These are phyloP conservation scores for Castanopsis chinensis DNA, from an alignment of 306 rosid genomes.

Conservation along the genomic window DNA sequence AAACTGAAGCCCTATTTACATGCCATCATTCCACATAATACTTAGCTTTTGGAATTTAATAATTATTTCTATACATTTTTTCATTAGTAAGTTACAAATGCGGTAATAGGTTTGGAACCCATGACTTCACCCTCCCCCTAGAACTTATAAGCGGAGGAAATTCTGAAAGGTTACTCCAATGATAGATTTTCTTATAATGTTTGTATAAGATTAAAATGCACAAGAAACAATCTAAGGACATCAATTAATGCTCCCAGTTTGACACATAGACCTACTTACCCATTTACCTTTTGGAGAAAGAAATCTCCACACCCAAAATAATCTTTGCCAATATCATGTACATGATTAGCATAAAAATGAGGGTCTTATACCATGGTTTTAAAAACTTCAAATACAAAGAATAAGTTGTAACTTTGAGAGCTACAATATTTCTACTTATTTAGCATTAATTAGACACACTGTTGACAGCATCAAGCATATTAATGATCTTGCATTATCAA, in stretches of 20 bases:
- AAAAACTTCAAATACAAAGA: too few species aligned
- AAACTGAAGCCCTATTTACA: background rate
- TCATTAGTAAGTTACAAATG: too few species aligned
- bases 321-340: background rate
- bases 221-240: background rate
- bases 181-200: background rate
- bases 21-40: too few species aligned
- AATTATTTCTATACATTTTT: background rate
- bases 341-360: background rate
- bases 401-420: too few species aligned
- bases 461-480: background rate
- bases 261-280: background rate
- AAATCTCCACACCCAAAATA: background rate
- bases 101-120: too few species aligned
- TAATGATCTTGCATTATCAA: background rate
- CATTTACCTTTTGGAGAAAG: background rate
- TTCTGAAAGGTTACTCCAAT: background rate
- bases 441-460: too few species aligned
- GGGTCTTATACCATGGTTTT: too few species aligned
- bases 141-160: too few species aligned
- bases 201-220: background rate
- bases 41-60: background rate
- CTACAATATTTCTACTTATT: too few species aligned
- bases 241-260: background rate
- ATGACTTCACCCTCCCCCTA: too few species aligned